Evolutionary conservation across 495 filamentous ascomycete species (phyloP), one percentile per base, ranked within the genome.

Genomic region (Penicillium macrosclerotiorum): DNA sequence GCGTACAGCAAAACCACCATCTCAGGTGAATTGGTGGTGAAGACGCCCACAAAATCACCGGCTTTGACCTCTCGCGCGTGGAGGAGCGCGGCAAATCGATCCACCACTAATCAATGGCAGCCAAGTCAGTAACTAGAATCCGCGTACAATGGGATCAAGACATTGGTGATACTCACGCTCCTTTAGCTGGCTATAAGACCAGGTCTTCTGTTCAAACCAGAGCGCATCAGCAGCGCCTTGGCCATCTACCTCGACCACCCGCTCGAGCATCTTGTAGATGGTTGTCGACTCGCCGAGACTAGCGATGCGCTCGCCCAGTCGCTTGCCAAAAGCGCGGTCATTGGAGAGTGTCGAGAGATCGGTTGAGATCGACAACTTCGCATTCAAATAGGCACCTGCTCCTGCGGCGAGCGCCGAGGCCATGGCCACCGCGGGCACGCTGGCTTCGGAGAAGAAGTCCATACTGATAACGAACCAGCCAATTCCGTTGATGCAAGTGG

Each of bases 1-100:
- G 85, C 93, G 36, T 93, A 81, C 65, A 85, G 81, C 3, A 88
- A 42, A 57, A 94, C 87, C 2, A 96, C 63, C 64, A 95, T 91
- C 24, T 83, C 76, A 7, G 88, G 85, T n/a, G 81, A 87, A 58
- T 98, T 98, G 14, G 68, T 72, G 8, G 63, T 75, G 46, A 73
- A 79, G 1, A 77, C 68, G 8, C 59, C 71, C 18, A 77, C 67
- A 33, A 64, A 67, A 38, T 77, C 73, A 0, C 66, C 68, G 0
- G 64, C 14, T 13, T 55, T 51, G 9, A 78, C 43, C 12, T 57
- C 67, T 36, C 67, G 59, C 4, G 51, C 52, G 31, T 67, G 62
- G 14, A 77, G 55, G 19, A 69, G 51, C 25, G 68, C 68, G 18
- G 75, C 74, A 45, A 76, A 59, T 36, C 67, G 62, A 55, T 75